Base-by-base conservation (phyloP, 2,329 filamentous ascomycete genomes). In the Trichoderma sp. region DNA sequence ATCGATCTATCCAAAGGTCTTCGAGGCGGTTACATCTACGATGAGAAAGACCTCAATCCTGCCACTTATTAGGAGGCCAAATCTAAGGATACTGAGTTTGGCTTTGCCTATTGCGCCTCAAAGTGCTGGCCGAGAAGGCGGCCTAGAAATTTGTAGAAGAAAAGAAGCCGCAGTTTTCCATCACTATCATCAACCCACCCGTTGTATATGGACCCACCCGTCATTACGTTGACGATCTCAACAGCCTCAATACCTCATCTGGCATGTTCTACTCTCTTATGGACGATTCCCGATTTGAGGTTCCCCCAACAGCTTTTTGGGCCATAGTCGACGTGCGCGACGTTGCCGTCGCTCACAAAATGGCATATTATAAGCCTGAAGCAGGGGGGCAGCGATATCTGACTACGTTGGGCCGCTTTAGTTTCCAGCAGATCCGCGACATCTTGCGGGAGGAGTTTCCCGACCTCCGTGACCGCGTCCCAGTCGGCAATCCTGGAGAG, bases 391-490 rank as follows among this genome's bases (percentile, higher is more conserved):
- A 76, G 69, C 71, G 76, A 15, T 75, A 78, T 59, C 64, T 78
- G 1, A 67, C 76, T 8, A 70, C 73, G 3, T 71, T 68, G 0
- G 72, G 71, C 45, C 70, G 19, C 69, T 77, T 50, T 68, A 70
- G 64, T 10, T 72, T 72, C 70, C 13, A 61, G 8, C 77, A 75
- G 72, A 87, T 81, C 75, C 78, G 73, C 68, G 84, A 85, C 75
- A 75, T 80, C 5, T 79, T 84, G 54, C 78, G 81, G 60, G 76
- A 77, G 67, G 78, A 81, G 69, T 87, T 88, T 72, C 84, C 85
- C 1, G 82, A 85, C 60, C 79, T 85, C 50, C 76, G 73, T 35
- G 82, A 83, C 57, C 77, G 78, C 67, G 72, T 87, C 69, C 86
- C 86, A 1, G 77, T 66, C 19, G 64, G 64, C 29, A 66, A 35